These are phyloP conservation scores for Pouteria glomerata DNA, from an alignment of 148 eudicot genomes.

Conservation along the genomic window DNA sequence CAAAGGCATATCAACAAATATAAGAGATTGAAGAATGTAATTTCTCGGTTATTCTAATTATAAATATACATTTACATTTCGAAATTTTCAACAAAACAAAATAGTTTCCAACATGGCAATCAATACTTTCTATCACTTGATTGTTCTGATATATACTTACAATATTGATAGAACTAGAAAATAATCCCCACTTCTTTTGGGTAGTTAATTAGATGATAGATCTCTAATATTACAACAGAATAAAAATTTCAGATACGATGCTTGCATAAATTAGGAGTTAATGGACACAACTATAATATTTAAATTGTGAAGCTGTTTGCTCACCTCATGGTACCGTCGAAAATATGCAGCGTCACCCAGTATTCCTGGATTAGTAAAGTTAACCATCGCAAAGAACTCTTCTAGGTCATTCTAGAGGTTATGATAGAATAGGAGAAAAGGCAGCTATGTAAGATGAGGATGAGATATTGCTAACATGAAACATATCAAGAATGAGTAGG, in stretches of 20 bases:
- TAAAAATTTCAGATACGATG: background rate
- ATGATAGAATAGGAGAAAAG: background rate
- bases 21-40: background rate
- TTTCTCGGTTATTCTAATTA: background rate
- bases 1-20: background rate
- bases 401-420: constrained; percentile 80
- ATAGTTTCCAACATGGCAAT: constrained; percentile 1
- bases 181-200: background rate
- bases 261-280: background rate
- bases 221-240: background rate
- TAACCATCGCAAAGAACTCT: constrained; percentile 96
- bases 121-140: background rate
- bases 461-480: constrained; percentile 6
- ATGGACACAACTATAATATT: background rate
- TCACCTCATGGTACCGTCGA: constrained; percentile 92
- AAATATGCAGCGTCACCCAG: constrained; percentile 84
- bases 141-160: background rate
- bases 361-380: constrained; percentile 94
- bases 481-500: background rate
- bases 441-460: constrained; percentile 4
- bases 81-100: background rate
- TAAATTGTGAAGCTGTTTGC: constrained; percentile 10
- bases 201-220: background rate
- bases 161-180: background rate
- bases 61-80: background rate